Base-by-base conservation (phyloP, 2,329 filamentous ascomycete species). In the Aspergillus arachidicola region DNA sequence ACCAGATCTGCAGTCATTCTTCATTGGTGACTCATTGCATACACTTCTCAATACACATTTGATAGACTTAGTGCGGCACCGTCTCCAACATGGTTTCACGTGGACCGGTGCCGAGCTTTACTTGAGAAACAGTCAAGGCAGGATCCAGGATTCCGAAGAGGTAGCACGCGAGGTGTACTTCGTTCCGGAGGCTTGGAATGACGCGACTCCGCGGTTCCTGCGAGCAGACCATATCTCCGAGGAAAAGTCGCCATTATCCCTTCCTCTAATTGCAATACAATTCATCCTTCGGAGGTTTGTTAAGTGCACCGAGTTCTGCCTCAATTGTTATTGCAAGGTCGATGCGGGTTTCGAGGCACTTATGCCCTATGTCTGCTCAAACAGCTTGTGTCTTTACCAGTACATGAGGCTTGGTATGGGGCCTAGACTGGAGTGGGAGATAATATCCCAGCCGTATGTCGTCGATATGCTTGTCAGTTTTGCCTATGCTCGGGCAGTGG, bases 331-430 rank as follows among this genome's bases (percentile, higher is more conserved):
- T 75, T 85, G 86, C 68, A 89, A 85, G 68, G 84, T 92, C 41
- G 76, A 85, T 1, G 83, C 83, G 2, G 85, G 86, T 0, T 88
- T 94, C 43, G 80, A 83, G 66, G 79, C 81, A 0, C 60, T 83
- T 34, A 83, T 81, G 63, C 81, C 81, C 2, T 92, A 91, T 64
- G 92, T 97, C 51, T 97, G 94, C 77, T 86, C 86, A 26, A 85
- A 86, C 14, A 82, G 84, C 1, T 82, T 97, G 3, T 97, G 94
- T 71, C 81, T 96, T 4, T 96, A 91, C 71, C 94, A 97, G 73
- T 96, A 95, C 78, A 91, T 96, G 84, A 84, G 86, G 19, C 82
- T 96, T n/a, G 93, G 92, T 0, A 89, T 97, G 71, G 94, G 93
- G 0, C 91, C 92, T 1, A 93, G 88, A 69, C 87, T 96, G 61